Percentiles rank a stretch among this genome's conserved stretches.
phyloP scores from a whole-genome alignment of 2,329 filamentous ascomycete species.

The Teratosphaeria gauchensis region DNA sequence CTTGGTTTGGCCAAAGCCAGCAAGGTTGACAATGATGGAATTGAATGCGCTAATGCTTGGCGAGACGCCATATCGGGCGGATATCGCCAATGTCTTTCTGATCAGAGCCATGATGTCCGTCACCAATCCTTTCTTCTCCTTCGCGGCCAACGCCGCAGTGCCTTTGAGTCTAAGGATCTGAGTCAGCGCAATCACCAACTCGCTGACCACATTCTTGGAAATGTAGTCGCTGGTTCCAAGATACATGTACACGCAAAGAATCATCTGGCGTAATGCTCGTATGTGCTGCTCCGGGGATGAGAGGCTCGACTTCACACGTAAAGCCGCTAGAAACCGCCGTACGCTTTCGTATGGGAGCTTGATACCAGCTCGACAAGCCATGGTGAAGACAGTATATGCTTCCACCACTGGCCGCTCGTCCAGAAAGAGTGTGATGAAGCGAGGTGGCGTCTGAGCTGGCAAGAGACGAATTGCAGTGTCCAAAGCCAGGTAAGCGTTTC shows the following conservation, averaged over 20 bases:
- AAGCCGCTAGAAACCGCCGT: slow-evolving; percentile 24
- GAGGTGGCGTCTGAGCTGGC: slow-evolving; percentile 31
- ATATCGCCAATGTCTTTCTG: slow-evolving; percentile 21
- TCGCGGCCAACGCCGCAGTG: slow-evolving; percentile 7
- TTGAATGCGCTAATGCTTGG: slow-evolving; percentile 27
- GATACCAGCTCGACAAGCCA: slow-evolving; percentile 39
- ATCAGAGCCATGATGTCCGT: slow-evolving; percentile 17
- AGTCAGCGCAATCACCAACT: slow-evolving; percentile 27
- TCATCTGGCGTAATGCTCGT: slow-evolving; percentile 26
- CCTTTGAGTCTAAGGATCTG: slow-evolving; percentile 18
- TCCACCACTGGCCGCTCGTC: slow-evolving; percentile 37
- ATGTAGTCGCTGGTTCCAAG: slow-evolving; percentile 30
- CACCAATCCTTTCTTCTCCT: slow-evolving; percentile 11
- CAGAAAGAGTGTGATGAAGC: slow-evolving; percentile 38
- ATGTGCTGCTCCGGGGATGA: slow-evolving; percentile 8
- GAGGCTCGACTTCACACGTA: slow-evolving; percentile 17
- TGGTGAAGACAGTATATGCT: slow-evolving; percentile 37
- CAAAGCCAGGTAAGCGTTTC: slow-evolving; percentile 40
- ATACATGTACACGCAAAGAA: slow-evolving; percentile 34
- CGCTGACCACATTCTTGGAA: slow-evolving; percentile 27
- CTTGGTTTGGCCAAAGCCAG: slow-evolving; percentile 19
- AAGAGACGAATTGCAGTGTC: slow-evolving; percentile 40
- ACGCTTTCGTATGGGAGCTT: slow-evolving; percentile 24
- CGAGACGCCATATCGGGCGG: slow-evolving; percentile 16
- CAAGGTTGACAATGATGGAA: slow-evolving; percentile 29